These are phyloP conservation scores for Calonectria montana DNA, from an alignment of 2,329 filamentous ascomycete genomes.

Conservation along the genomic window DNA sequence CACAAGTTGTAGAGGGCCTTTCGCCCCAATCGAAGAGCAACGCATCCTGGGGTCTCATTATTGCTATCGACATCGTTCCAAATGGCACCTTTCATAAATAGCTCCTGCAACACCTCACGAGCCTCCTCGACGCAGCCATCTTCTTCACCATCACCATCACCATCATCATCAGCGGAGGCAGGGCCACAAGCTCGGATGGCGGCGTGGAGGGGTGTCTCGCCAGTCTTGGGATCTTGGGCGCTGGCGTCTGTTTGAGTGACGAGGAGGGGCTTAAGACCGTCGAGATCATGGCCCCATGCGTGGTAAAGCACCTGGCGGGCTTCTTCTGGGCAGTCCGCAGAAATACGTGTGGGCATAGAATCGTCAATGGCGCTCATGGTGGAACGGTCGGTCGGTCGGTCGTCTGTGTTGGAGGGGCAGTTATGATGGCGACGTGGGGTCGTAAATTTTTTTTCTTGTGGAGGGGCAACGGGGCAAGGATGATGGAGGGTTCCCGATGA, in stretches of 20 bases:
- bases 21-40: slow-evolving; percentile 78
- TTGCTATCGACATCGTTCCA: slow-evolving; percentile 95
- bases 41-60: slow-evolving; percentile 90
- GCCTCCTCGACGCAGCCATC: slow-evolving; percentile 67
- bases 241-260: slow-evolving; percentile 73
- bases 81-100: slow-evolving; percentile 90
- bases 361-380: slow-evolving; percentile 56
- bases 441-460: slow-evolving; percentile 4
- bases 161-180: slow-evolving; percentile 40
- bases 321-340: slow-evolving; percentile 61
- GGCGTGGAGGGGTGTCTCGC: slow-evolving; percentile 89
- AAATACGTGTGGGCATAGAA: slow-evolving; percentile 64
- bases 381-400: slow-evolving; percentile 5
- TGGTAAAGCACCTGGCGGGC: slow-evolving; percentile 64
- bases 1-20: slow-evolving; percentile 81
- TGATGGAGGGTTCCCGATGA: not conserved
- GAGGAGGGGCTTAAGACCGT: slow-evolving; percentile 76
- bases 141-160: slow-evolving; percentile 45
- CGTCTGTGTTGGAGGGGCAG: slow-evolving; percentile 11
- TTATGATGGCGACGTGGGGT: slow-evolving; percentile 19
- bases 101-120: slow-evolving; percentile 75
- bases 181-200: slow-evolving; percentile 82
- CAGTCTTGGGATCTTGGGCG: slow-evolving; percentile 85
- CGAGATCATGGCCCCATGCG: slow-evolving; percentile 71
- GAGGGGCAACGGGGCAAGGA: slow-evolving; percentile 7